These are phyloP conservation scores for Pyrenochaeta sp. DNA, from an alignment of 2,329 filamentous ascomycete genomes.

Conservation along the genomic window DNA sequence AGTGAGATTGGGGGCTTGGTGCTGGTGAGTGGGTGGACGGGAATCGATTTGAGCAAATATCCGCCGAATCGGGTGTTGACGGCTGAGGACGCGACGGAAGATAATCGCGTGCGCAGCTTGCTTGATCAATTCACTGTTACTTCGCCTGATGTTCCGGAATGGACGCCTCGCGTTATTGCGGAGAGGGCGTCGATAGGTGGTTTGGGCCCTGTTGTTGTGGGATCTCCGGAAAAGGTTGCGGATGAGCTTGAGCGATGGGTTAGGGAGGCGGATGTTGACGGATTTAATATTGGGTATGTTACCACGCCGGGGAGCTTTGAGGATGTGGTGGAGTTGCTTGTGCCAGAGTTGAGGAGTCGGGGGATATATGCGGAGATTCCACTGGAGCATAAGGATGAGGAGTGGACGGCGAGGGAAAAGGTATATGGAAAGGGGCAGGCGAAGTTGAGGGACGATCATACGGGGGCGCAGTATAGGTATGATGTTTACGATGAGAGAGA, in stretches of 20 bases:
- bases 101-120: constrained; percentile 48
- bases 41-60: constrained; percentile 66
- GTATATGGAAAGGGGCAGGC: constrained; percentile 68
- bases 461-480: constrained; percentile 2
- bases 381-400: constrained; percentile 28
- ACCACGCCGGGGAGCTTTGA: constrained; percentile 54
- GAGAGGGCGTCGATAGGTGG: constrained; percentile 70
- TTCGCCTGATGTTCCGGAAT: constrained; percentile 34
- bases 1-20: constrained; percentile 64
- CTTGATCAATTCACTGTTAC: constrained; percentile 47
- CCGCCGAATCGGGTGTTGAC: constrained; percentile 67
- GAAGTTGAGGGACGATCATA: constrained; percentile 66
- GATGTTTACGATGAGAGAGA: constrained; percentile 4
- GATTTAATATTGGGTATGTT: constrained; percentile 51
- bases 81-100: constrained; percentile 63
- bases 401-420: constrained; percentile 61
- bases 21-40: constrained; percentile 66
- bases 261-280: constrained; percentile 52
- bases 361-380: constrained; percentile 37
- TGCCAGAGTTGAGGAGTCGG: constrained; percentile 48
- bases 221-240: constrained; percentile 52
- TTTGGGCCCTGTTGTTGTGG: constrained; percentile 26
- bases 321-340: constrained; percentile 47
- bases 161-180: constrained; percentile 42
- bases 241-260: constrained; percentile 59